Percentiles rank a stretch among this genome's conserved stretches.
phyloP scores from a whole-genome alignment of 1,284 basidiomycete genomes.

The Cryptococcus deneoformans region DNA sequence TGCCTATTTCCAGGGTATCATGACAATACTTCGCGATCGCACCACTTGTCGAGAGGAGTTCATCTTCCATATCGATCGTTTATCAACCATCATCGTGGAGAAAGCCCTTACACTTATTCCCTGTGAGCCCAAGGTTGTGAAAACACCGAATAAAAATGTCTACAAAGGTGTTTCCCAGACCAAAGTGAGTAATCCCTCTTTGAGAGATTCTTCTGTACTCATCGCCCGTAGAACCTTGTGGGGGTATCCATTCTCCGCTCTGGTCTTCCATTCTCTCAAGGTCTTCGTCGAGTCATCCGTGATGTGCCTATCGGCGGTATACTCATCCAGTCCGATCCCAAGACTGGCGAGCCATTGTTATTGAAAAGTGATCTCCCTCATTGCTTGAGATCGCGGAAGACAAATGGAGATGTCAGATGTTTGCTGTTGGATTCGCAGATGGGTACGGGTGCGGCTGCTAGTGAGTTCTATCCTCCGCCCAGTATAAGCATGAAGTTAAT shows the following conservation, averaged over 20 bases:
- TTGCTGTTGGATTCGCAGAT: conserved; percentile 94
- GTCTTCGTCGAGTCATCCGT: conserved; percentile 82
- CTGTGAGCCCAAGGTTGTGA: conserved; percentile 61
- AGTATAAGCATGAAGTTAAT: not conserved
- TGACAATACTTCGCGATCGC: conserved; percentile 75
- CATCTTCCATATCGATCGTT: conserved; percentile 60
- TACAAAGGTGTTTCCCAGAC: conserved; percentile 63
- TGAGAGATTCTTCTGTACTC: conserved; percentile 72
- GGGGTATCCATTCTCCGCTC: conserved; percentile 47
- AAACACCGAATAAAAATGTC: conserved; percentile 63
- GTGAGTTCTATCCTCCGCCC: conserved; percentile 24
- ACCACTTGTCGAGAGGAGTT: conserved; percentile 76
- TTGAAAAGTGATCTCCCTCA: conserved; percentile 76
- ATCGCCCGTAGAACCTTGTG: conserved; percentile 30
- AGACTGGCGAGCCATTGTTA: conserved; percentile 82
- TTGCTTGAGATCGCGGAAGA: conserved; percentile 63
- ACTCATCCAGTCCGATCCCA: conserved; percentile 82
- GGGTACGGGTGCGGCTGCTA: conserved; percentile 88
- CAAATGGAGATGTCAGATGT: conserved; percentile 71
- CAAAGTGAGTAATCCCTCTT: conserved; percentile 48
- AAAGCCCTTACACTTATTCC: conserved; percentile 77
- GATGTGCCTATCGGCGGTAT: conserved; percentile 77
- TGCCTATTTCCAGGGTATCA: conserved; percentile 63
- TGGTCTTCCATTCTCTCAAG: conserved; percentile 84
- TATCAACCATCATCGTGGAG: conserved; percentile 82